phyloP scores from a whole-genome alignment of 139 green algal species.

The Chlamydomonas sp. region DNA sequence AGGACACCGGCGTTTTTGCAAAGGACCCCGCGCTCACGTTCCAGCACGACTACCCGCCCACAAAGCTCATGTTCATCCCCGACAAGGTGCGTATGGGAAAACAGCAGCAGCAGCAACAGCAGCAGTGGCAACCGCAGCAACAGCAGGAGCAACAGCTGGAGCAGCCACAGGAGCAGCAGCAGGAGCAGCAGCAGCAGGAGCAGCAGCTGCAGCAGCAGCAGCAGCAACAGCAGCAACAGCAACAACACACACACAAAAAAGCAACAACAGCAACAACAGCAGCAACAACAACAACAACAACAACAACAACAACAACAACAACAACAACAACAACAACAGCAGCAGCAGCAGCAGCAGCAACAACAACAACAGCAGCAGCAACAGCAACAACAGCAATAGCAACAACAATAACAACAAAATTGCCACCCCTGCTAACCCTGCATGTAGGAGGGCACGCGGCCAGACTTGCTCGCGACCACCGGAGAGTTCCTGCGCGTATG shows the following conservation, averaged over 20 bases:
- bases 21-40: conserved; percentile 62
- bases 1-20: conserved; percentile 61
- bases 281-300: no score
- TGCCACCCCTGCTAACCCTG: background rate
- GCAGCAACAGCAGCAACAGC: no score
- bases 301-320: no score
- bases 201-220: no score
- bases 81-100: no score
- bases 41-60: conserved; percentile 19
- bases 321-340: conserved; percentile 3
- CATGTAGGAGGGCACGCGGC: background rate
- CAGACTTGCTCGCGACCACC: conserved; percentile 73
- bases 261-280: no score
- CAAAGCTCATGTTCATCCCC: conserved; percentile 35
- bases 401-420: background rate
- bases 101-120: no score
- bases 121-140: no score
- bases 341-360: conserved; percentile 11
- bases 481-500: conserved; percentile 90
- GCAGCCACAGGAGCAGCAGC: no score
- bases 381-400: conserved; percentile 2
- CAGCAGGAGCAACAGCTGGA: no score
- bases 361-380: conserved; percentile 8
- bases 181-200: conserved; percentile 19
- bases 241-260: no score